Evolutionary conservation across 805 yeast species (phyloP).

Genomic region (Cyberlindnera meyerae): DNA sequence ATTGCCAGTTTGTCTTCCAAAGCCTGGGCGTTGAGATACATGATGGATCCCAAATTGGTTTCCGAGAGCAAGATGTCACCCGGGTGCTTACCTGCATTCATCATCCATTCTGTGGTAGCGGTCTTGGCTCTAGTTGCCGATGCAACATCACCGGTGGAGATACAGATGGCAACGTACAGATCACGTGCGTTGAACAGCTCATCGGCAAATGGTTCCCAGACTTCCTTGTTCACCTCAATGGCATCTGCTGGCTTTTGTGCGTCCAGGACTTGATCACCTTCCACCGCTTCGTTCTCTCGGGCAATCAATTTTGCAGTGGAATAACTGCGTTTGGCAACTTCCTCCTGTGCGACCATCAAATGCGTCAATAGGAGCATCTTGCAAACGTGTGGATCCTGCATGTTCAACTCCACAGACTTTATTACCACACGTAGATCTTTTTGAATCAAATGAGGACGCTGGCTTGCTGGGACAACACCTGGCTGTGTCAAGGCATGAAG

Average conservation of each 20-base stretch:
- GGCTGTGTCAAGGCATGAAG: slow-evolving; percentile 46
- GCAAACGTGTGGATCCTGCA: slow-evolving; percentile 41
- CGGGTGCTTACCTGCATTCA: slow-evolving; percentile 62
- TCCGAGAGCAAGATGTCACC: slow-evolving; percentile 60
- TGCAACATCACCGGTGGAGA: slow-evolving; percentile 62
- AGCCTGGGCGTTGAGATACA: slow-evolving; percentile 63
- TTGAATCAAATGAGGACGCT: slow-evolving; percentile 56
- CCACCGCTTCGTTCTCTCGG: slow-evolving; percentile 1
- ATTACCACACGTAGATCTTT: slow-evolving; percentile 67
- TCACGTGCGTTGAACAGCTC: slow-evolving; percentile 79
- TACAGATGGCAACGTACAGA: slow-evolving; percentile 62
- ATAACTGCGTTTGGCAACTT: slow-evolving; percentile 43
- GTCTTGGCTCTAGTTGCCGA: slow-evolving; percentile 57
- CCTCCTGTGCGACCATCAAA: slow-evolving; percentile 60
- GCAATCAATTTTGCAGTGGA: slow-evolving; percentile 29
- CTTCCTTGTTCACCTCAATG: slow-evolving; percentile 46
- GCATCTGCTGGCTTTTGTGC: too few species aligned
- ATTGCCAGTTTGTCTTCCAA: slow-evolving; percentile 45
- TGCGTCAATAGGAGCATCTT: slow-evolving; percentile 60
- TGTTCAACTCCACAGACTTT: slow-evolving; percentile 57
- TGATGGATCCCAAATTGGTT: slow-evolving; percentile 65
- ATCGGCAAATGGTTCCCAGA: slow-evolving; percentile 71
- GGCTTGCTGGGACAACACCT: slow-evolving; percentile 26
- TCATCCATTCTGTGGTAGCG: slow-evolving; percentile 66
- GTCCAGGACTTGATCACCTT: slow-evolving; percentile 3